Conservation (phyloP, 768 basidiomycete genomes). For the Boletus edulis region DNA sequence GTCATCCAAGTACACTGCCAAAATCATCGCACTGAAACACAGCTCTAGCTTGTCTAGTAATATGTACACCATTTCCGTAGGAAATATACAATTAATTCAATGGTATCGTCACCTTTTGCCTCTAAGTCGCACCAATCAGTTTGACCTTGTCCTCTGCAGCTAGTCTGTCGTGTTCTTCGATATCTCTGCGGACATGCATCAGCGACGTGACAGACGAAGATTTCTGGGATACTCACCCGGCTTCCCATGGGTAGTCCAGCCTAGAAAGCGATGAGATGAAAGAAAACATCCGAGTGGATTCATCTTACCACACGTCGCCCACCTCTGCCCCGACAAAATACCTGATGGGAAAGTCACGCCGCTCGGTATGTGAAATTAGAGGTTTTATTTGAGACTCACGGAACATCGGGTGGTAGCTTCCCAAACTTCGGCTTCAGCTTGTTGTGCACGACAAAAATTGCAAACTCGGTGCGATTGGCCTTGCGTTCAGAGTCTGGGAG, state of each 20-base stretch:
- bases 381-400: conserved; percentile 41
- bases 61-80: neutral
- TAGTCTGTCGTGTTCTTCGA: conserved; percentile 71
- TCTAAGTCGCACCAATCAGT: neutral
- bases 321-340: conserved; percentile 85
- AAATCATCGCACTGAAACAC: neutral
- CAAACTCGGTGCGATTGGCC: conserved; percentile 78
- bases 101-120: neutral
- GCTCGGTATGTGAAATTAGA: conserved; percentile 2
- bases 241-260: conserved; percentile 88
- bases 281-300: neutral
- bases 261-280: conserved; percentile 34
- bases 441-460: conserved; percentile 92
- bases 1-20: neutral
- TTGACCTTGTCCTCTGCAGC: conserved; percentile 44
- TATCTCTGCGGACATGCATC: conserved; percentile 46
- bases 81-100: neutral
- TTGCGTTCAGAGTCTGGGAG: conserved; percentile 74
- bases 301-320: conserved; percentile 65
- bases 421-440: conserved; percentile 88
- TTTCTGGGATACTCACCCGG: conserved; percentile 46
- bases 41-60: neutral
- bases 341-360: conserved; percentile 28
- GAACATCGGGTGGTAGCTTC: conserved; percentile 60
- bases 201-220: neutral